Base-by-base conservation (phyloP, 1,284 basidiomycete genomes). In the Ganoderma sinense region DNA sequence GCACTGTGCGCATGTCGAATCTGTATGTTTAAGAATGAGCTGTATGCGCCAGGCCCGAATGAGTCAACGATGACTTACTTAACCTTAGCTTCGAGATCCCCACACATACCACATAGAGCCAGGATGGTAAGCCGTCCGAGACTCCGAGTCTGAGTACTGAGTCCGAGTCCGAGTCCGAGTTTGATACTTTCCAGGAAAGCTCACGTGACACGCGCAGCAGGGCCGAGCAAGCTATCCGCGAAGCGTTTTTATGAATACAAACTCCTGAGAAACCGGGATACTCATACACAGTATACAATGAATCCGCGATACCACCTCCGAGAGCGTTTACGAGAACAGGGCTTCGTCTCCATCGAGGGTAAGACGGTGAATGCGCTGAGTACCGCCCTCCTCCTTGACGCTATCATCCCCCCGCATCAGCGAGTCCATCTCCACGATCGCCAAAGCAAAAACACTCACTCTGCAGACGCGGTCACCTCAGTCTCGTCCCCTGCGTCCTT, bases 291-390 rank as follows among this genome's bases (percentile, higher is more conserved):
- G 31, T 2, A 29, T 33, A 6, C 23, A 23, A 2, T 6, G 3
- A 4, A 48, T 11, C 48, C 11, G n/a, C 23, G 4, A 23, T 0
- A 53, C 23, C 13, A 26, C 2, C 0, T 7, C n/a, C 16, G 10
- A 8, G 7, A 18, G 18, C 43, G 26, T 23, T 33, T 18, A 56
- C 18, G 68, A 62, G 71, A 78, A 78, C 16, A 79, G 69, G 10
- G 69, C 61, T n/a, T 71, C 58, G 55, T 78, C 77, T 23, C 76
- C 78, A 43, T 77, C 75, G 55, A 79, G 72, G 26, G 63, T 67
- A 39, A 78, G 70, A 7, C 65, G 58, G 66, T 69, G 74, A 64
- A 78, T 78, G 3, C 77, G 73, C 14, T 68, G 63, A 1, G 70
- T 43, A 14, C 77, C 78, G 20, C 76, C 76, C 51, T 78, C 75